These are phyloP conservation scores for Trichosporon faecale DNA, from an alignment of 1,284 basidiomycete genomes.

Conservation along the genomic window DNA sequence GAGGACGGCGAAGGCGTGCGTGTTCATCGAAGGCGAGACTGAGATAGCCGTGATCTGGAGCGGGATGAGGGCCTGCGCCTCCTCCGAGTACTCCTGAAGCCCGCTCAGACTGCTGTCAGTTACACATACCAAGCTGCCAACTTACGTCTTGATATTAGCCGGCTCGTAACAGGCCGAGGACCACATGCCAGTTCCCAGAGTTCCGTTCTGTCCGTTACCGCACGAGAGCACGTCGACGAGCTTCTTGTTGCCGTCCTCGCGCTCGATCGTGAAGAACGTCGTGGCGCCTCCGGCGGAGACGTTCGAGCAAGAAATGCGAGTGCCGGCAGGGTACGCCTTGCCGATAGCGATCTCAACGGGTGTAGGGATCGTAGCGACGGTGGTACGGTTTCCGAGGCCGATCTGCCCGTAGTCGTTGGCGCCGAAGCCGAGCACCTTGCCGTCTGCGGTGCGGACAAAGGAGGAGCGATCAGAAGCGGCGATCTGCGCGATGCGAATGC, in stretches of 20 bases:
- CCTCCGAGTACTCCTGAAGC: constrained; percentile 74
- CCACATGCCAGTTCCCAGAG: constrained; percentile 77
- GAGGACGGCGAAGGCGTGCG: constrained; percentile 74
- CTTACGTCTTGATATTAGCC: constrained; percentile 65
- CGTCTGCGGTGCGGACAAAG: constrained; percentile 66
- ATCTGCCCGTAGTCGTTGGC: constrained; percentile 82
- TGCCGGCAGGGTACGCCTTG: constrained; percentile 57
- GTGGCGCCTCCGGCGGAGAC: constrained; percentile 61
- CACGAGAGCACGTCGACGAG: constrained; percentile 72
- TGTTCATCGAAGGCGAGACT: constrained; percentile 65
- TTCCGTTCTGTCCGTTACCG: constrained; percentile 77
- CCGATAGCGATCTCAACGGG: constrained; percentile 79
- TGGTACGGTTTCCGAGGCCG: constrained; percentile 69
- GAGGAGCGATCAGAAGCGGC: constrained; percentile 71
- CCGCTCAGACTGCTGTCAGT: constrained; percentile 62
- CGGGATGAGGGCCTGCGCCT: constrained; percentile 60
- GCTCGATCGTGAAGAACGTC: constrained; percentile 73
- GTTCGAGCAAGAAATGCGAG: constrained; percentile 62
- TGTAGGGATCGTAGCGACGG: constrained; percentile 69
- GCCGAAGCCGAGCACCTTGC: constrained; percentile 83
- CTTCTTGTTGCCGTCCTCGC: constrained; percentile 41
- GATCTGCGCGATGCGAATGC: constrained; percentile 65
- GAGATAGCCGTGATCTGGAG: constrained; percentile 65
- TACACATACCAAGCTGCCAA: neutral
- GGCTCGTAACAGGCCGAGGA: constrained; percentile 71